Evolutionary conservation across 495 filamentous ascomycete species (phyloP), one percentile per base, ranked within the genome.

Genomic region (Cladorrhinum samala): DNA sequence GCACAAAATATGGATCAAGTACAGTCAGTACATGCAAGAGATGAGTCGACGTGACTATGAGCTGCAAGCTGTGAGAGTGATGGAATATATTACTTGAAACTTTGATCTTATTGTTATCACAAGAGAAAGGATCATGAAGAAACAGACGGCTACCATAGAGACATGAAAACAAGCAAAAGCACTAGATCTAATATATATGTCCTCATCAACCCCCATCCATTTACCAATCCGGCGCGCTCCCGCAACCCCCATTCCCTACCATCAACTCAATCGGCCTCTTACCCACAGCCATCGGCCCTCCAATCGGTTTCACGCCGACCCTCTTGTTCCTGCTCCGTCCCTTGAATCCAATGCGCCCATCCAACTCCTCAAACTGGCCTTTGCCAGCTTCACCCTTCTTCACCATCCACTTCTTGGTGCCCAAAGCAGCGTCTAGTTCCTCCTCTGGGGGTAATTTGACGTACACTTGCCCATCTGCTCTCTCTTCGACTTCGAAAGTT

Each of bases 401-500:
- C 14, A 97, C 82, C 77, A 83, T 91, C 86, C 89, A 96, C 67
- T 80, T 84, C 60, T 77, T 71, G 0, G 91, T 97, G 0, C 90
- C 90, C 14, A 97, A 72, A 51, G 90, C 77, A 0, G 75, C 78
- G 68, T 97, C 91, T 47, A 97, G 70, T 68, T 96, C 92, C 52
- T 89, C 85, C 1, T 95, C 77, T 0, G 88, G 83, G 23, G 92
- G 92, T 49, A 97, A 72, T 70, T 89, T 88, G 54, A 94, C 56
- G 66, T 96, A 95, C 2, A 97, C 83, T 80, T 83, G 81, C 0
- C 88, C 89, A 64, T 93, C 89, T 0, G 80, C 73, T 17, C 89
- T 68, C 65, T 85, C 88, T 69, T 95, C 89, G 6, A 82, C 83
- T 0, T 81, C 83, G 69, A 96, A 97, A 0, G 86, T 93, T 19